A percentile compares a stretch with the other conserved stretches of the same genome.
Conservation (phyloP, 306 rosid species). For the Styphnolobium japonicum region DNA sequence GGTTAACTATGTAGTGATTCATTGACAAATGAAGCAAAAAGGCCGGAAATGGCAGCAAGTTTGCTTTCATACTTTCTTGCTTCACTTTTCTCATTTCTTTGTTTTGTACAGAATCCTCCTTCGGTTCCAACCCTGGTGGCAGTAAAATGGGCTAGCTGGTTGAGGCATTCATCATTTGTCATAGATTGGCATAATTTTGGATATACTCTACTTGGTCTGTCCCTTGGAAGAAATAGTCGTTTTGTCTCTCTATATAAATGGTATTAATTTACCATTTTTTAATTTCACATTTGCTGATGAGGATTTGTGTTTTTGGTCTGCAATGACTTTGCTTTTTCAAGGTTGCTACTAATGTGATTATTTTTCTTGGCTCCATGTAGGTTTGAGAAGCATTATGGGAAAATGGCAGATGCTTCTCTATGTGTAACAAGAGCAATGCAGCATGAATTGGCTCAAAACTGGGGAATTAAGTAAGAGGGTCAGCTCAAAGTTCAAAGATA, state of each 20-base stretch:
- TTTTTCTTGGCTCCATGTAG: constrained; percentile 40
- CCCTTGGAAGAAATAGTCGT: constrained; percentile 84
- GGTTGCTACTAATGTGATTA: constrained; percentile 14
- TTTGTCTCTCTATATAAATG: constrained; percentile 80
- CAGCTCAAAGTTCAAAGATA: constrained; percentile 31
- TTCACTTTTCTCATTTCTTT: constrained; percentile 25
- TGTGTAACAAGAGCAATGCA: constrained; percentile 97
- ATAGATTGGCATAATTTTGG: constrained; percentile 99
- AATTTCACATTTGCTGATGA: constrained; percentile 15
- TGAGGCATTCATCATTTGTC: constrained; percentile 72
- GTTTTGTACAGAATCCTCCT: constrained; percentile 84
- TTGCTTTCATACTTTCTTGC: background rate
- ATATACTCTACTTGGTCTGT: constrained; percentile 77
- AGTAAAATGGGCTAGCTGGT: constrained; percentile 90
- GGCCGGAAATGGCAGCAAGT: background rate
- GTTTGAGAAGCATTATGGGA: constrained; percentile 86
- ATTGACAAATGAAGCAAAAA: background rate
- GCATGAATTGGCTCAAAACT: constrained; percentile 95
- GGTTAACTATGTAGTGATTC: background rate
- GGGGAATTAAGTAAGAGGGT: constrained; percentile 85
- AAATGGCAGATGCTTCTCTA: constrained; percentile 85
- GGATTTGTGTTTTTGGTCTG: constrained; percentile 1
- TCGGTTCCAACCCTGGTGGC: constrained; percentile 91
- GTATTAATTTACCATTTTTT: constrained; percentile 44
- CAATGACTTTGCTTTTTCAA: constrained; percentile 17